A percentile compares a stretch with the other conserved stretches of the same genome.
phyloP scores from a whole-genome alignment of 192 early-diverging fungal genomes.

The Geosiphon pyriformis region DNA sequence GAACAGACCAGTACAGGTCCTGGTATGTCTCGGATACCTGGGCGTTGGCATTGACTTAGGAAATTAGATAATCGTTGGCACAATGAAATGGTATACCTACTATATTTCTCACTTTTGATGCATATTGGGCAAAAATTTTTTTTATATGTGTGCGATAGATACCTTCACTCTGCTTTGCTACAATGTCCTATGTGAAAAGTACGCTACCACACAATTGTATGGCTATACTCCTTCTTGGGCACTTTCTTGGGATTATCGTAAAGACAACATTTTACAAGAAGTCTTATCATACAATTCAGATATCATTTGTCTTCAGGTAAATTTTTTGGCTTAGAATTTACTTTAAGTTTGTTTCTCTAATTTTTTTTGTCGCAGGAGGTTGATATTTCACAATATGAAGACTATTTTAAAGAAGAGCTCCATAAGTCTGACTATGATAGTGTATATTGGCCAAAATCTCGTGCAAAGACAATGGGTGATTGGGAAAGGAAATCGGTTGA shows the following conservation, averaged over 20 bases:
- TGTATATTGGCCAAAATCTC: constrained; percentile 91
- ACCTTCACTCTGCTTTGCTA: constrained; percentile 86
- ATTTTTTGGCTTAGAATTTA: neutral
- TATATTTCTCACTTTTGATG: no score
- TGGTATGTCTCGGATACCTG: constrained; percentile 26
- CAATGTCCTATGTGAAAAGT: constrained; percentile 87
- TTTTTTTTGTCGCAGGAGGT: constrained; percentile 62
- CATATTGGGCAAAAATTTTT: no score
- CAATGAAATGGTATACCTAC: no score
- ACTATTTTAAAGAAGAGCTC: constrained; percentile 75
- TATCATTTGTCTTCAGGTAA: constrained; percentile 85
- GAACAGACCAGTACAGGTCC: constrained; percentile 51
- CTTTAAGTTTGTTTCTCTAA: constrained; percentile 2
- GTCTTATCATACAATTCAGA: constrained; percentile 84
- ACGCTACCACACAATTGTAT: constrained; percentile 82
- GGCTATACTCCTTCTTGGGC: constrained; percentile 96
- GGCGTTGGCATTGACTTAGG: neutral
- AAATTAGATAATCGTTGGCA: no score
- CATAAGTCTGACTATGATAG: constrained; percentile 78
- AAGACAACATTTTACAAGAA: constrained; percentile 81
- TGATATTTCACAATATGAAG: constrained; percentile 79
- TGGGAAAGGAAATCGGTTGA: constrained; percentile 82
- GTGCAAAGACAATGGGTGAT: constrained; percentile 90
- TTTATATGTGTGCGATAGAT: constrained; percentile 58
- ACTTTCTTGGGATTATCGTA: constrained; percentile 88